Evolutionary conservation across 441 rosid genomes (phyloP).

Genomic region (Pelargonium exstipulatum): DNA sequence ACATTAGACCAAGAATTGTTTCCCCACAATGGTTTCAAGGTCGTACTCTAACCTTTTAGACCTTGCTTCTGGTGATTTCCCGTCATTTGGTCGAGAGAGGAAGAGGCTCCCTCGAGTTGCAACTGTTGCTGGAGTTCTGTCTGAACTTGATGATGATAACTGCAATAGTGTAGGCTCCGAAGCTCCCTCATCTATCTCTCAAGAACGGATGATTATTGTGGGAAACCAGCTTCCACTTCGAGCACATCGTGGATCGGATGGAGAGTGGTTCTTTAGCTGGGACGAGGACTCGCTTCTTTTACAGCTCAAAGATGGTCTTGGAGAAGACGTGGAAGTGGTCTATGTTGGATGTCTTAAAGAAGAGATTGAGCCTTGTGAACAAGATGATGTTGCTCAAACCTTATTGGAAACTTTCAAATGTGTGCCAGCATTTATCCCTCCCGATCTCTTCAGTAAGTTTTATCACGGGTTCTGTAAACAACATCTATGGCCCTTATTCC

Average conservation of each 20-base stretch:
- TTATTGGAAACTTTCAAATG: slow-evolving; percentile 78
- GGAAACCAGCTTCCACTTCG: slow-evolving; percentile 83
- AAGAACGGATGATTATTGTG: slow-evolving; percentile 71
- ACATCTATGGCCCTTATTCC: slow-evolving; percentile 81
- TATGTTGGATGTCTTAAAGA: slow-evolving; percentile 79
- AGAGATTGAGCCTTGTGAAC: slow-evolving; percentile 45
- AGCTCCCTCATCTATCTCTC: slow-evolving; percentile 63
- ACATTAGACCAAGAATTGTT: slow-evolving; percentile 16
- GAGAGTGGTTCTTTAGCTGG: slow-evolving; percentile 61
- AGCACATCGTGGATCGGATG: slow-evolving; percentile 42
- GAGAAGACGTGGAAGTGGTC: slow-evolving; percentile 70
- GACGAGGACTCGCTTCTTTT: slow-evolving; percentile 81
- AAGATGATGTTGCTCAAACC: slow-evolving; percentile 78
- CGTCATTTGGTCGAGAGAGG: slow-evolving; percentile 47
- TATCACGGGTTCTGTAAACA: slow-evolving; percentile 91
- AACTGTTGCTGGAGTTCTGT: slow-evolving; percentile 60
- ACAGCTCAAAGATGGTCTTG: slow-evolving; percentile 84
- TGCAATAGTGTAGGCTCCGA: slow-evolving; percentile 70
- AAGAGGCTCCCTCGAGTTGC: slow-evolving; percentile 72
- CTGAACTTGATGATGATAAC: slow-evolving; percentile 67
- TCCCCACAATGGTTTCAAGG: slow-evolving; percentile 62
- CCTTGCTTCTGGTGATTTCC: slow-evolving; percentile 63
- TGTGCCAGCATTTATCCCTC: slow-evolving; percentile 75
- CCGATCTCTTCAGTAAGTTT: slow-evolving; percentile 59
- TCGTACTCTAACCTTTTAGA: slow-evolving; percentile 84